A percentile compares a stretch with the other conserved stretches of the same genome.
phyloP scores from a whole-genome alignment of 441 rosid species.

The Pelargonium cotyledonis region DNA sequence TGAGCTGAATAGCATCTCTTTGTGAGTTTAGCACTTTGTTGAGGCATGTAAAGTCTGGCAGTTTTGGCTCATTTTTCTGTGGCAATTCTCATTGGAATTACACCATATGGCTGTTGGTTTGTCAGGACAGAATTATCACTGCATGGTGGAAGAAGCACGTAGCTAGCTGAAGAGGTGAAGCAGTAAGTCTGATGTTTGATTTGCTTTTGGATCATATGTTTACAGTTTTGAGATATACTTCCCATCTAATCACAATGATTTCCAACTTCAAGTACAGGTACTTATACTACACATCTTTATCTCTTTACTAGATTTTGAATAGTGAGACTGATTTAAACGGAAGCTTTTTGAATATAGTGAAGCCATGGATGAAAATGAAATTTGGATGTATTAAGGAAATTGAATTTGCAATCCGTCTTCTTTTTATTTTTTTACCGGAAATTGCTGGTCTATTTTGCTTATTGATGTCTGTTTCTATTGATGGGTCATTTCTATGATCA shows the following conservation, averaged over 20 bases:
- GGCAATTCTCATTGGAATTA: background rate
- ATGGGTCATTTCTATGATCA: no score
- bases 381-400: background rate
- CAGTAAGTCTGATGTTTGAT: background rate
- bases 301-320: background rate
- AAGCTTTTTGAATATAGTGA: slow-evolving; percentile 5
- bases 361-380: background rate
- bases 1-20: background rate
- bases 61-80: background rate
- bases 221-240: slow-evolving; percentile 14
- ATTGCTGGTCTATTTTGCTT: no score
- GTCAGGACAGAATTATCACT: background rate
- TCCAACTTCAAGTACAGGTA: slow-evolving; percentile 2
- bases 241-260: background rate
- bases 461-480: no score
- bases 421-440: no score
- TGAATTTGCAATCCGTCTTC: background rate
- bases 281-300: background rate
- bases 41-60: background rate
- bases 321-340: background rate
- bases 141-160: background rate
- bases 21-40: background rate
- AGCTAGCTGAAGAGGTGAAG: slow-evolving; percentile 1
- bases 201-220: slow-evolving; percentile 1
- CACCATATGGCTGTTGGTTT: background rate